Evolutionary conservation across 2,329 filamentous ascomycete species (phyloP), one percentile per base, ranked within the genome.

Genomic region (Aureobasidium melanogenum): DNA sequence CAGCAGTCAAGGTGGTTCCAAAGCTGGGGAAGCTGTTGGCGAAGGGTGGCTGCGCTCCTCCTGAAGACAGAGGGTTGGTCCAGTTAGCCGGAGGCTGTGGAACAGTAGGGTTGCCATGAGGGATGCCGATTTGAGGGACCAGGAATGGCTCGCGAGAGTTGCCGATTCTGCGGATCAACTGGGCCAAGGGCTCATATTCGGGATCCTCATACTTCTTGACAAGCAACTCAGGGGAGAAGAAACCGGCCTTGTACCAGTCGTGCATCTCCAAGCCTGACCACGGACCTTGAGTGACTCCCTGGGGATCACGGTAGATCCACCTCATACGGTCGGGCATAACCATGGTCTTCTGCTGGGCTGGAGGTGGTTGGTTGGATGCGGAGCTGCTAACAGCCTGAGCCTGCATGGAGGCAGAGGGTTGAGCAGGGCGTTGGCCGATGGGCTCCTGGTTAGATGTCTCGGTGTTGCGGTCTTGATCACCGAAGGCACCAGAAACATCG

Each of bases 311-410:
- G 72, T 99, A 99, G 19, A 97, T 93, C 94, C 94, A 99, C 68
- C 93, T 84, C 91, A 99, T 99, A 15, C 95, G 84, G 73, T 99
- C 94, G 2, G 94, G 94, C 94, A 99, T 97, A 5, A 99, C 93
- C 92, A 99, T 97, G 47, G 88, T 92, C 17, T 91, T 87, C 65
- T 88, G 84, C 69, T 89, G 87, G 30, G 84, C 77, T 51, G 83
- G 76, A 30, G 86, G 85, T 52, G 90, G 82, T 65, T 91, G 87
- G 52, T 83, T 83, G 6, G 85, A 79, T n/a, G 84, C 80, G 15
- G 84, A 76, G 64, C 76, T 79, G 60, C 72, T 74, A 8, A 76
- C 71, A 34, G 69, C 69, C 54, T 73, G 73, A 7, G 71, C 68
- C 57, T 74, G 74, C 32, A 44, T 44, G 5, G 47, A 24, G 15